Evolutionary conservation across 192 early-diverging fungal species (phyloP), one percentile per base, ranked within the genome.

Genomic region (Dissophora globulifera): DNA sequence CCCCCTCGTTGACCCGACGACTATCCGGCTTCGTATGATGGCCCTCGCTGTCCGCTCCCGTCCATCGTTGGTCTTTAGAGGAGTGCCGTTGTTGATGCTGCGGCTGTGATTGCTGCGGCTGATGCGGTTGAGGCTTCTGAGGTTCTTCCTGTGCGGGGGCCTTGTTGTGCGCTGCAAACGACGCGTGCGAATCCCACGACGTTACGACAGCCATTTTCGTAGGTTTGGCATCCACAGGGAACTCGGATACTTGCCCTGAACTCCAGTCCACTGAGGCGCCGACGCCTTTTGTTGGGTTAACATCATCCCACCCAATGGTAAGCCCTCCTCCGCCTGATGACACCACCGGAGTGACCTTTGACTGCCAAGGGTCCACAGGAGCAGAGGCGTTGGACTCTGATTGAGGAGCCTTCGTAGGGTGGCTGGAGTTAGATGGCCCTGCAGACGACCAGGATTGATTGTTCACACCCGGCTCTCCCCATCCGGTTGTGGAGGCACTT

Each of bases 251-350:
- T 2, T 12, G 19, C 0, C 71, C 62, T 11, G 50, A 35, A 23
- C 70, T 74, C 71, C 71, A 75, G 22, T 75, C 71, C 5, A 75
- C 71, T 4, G 60, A 12, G 0, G 47, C 49, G 2, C 49, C 63
- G 2, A 40, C 56, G 23, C 56, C 48, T 27, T 60, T 66, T 22
- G 8, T 20, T 22, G 43, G 15, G 2, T 23, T 31, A n/a, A 7
- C 1, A 43, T 32, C 58, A 7, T 20, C 46, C 58, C 58, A 60
- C 16, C 58, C 58, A 29, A 3, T 25, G 19, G 15, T n/a, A 6
- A 6, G n/a, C 16, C 43, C 43, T 17, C 43, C 43, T 9, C 17
- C 17, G 16, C 15, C n/a, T 45, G 43, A 10, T n/a, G 43, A n/a
- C 17, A n/a, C 9, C 9, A n/a, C 16, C 10, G 43, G 9, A n/a